These are phyloP conservation scores for Triadica sebifera DNA, from an alignment of 345 rosid genomes.

Conservation along the genomic window DNA sequence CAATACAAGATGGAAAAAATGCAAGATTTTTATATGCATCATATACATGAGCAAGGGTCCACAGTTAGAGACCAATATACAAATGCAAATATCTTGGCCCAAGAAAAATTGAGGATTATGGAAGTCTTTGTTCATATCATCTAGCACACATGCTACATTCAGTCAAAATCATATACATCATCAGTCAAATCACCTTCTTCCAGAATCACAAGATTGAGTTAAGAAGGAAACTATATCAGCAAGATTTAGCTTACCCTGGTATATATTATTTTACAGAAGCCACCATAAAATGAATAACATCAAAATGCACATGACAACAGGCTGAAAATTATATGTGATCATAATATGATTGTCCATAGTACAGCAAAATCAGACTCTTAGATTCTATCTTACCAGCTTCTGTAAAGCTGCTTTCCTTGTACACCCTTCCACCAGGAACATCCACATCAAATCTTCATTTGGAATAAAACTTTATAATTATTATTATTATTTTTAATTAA, in stretches of 20 bases:
- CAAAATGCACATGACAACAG: constrained; percentile 1
- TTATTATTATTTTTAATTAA: too few relatives aligned
- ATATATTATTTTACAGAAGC: neutral
- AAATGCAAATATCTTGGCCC: neutral
- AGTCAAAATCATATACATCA: neutral
- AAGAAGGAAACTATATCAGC: neutral
- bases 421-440: constrained; percentile 83
- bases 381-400: constrained; percentile 61
- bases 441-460: constrained; percentile 84
- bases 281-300: neutral
- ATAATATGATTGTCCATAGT: neutral
- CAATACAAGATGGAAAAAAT: neutral
- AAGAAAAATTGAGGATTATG: neutral
- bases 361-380: neutral
- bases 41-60: too few relatives aligned
- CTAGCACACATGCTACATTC: too few relatives aligned
- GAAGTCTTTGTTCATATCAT: neutral
- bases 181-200: neutral
- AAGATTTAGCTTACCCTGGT: neutral
- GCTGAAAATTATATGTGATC: neutral
- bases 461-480: neutral
- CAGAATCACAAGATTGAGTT: constrained; percentile 1
- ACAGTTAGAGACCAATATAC: too few relatives aligned
- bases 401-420: constrained; percentile 81
- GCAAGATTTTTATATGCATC: too few relatives aligned